Evolutionary conservation across 1,284 basidiomycete species (phyloP).

Genomic region (Papiliotrema flavescens): DNA sequence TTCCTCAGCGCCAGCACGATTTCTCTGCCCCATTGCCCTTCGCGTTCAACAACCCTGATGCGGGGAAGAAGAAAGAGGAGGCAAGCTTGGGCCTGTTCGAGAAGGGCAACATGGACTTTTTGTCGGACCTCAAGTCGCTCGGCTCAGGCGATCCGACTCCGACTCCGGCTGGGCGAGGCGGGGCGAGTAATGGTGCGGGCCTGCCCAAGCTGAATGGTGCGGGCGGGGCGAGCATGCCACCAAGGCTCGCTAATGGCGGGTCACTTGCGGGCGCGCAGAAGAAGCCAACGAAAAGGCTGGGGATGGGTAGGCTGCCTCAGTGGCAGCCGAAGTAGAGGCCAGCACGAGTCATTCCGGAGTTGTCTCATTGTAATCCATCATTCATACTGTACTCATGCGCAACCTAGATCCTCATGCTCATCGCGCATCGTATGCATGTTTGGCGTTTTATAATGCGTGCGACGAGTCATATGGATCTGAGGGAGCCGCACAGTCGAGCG

Average conservation of each 20-base stretch:
- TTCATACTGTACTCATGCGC: too few species aligned
- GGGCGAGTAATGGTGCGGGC: neutral
- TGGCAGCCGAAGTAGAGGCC: neutral
- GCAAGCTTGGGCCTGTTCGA: constrained; percentile 30
- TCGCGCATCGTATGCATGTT: too few species aligned
- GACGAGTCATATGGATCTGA: too few species aligned
- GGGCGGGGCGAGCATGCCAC: too few species aligned
- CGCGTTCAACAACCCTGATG: constrained; percentile 22
- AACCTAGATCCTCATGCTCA: too few species aligned
- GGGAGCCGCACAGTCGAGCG: too few species aligned
- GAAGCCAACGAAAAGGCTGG: neutral
- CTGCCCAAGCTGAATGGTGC: too few species aligned
- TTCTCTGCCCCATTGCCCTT: constrained; percentile 39
- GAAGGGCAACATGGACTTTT: constrained; percentile 19
- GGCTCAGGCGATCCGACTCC: constrained; percentile 18
- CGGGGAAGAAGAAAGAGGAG: constrained; percentile 3
- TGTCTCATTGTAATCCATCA: too few species aligned
- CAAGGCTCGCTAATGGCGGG: too few species aligned
- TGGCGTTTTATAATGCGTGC: too few species aligned
- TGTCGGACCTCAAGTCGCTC: constrained; percentile 37
- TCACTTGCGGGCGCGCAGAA: too few species aligned
- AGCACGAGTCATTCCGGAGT: too few species aligned
- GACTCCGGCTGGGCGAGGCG: neutral
- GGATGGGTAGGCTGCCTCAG: neutral
- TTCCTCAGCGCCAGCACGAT: constrained; percentile 20